Evolutionary conservation across 306 rosid species (phyloP), one percentile per base, ranked within the genome.

Genomic region (Hippophae rhamnoides): DNA sequence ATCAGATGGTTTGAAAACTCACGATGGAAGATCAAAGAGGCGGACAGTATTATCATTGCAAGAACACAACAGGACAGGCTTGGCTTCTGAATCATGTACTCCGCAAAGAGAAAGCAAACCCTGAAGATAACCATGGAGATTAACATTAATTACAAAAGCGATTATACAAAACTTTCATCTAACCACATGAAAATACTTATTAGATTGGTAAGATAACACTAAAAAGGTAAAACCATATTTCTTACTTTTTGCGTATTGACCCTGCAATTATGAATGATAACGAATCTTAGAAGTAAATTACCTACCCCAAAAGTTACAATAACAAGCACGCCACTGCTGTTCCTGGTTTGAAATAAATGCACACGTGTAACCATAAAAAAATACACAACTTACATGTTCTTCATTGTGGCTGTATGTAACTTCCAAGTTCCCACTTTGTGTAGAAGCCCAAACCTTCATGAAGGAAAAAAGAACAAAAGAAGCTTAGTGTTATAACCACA

Each of bases 11-110:
- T 54, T 72, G 75, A 71, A 61, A 65, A 69, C 96, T 87, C 77
- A 92, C 98, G 98, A 85, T 67, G 98, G 98, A 80, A 92, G 82
- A 77, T 92, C 95, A 67, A 83, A 92, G 69, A 88, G 75, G 72
- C 76, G 93, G 72, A 92, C 89, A 42, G 93, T 70, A 74, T 88
- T 87, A 78, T 88, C 96, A 60, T 87, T 92, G 89, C 87, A 76
- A 54, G 98, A 63, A 66, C 96, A 83, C 58, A 87, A 56, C 77
- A 87, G 73, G 50, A 92, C 69, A 12, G 98, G 98, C 75, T 87
- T 87, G 71, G 84, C 85, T 69, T 88, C 96, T 25, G 82, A 59
- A 74, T 92, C 98, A 55, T 77, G 95, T 87, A 87, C 88, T 60
- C 98, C 98, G 66, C 95, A 76, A 23, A 92, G 88, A 18, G 89